Base-by-base conservation (phyloP, 2,329 filamentous ascomycete genomes). In the Nigrospora oryzae region DNA sequence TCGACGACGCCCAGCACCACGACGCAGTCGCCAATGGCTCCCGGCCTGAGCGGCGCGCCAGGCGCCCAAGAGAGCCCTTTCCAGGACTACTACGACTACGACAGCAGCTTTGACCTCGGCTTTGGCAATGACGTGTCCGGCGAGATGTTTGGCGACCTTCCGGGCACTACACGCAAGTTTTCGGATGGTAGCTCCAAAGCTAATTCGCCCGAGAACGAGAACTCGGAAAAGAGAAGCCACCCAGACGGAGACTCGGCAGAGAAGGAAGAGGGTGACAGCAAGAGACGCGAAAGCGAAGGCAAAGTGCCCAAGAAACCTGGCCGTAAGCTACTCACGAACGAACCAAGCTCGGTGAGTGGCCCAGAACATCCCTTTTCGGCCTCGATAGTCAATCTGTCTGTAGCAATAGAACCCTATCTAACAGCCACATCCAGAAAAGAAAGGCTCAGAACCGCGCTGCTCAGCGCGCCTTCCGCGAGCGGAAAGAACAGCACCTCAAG, bases 371-470 rank as follows among this genome's bases (percentile, higher is more conserved):
- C 15, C 16, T 36, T 7, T 23, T 28, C 23, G 28, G 35, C 17
- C 17, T 31, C 7, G 36, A 38, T 23, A 23, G 17, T 36, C 33
- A 12, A 13, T 35, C 33, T 41, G 32, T 41, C 39, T 33, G 34
- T 41, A 41, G 39, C 23, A 28, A 28, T 28, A 44, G 14, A 16
- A 44, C 30, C 31, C 16, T 44, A 23, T 51, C 60, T 63, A 55
- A 63, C 53, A 47, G 39, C 32, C 36, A 34, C 11, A 32, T 51
- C 39, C 57, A 95, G 37, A 95, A 95, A 69, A 81, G 93, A 53
- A 94, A 96, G 71, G 86, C 88, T 1, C 93, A 97, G 68, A 97
- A 97, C 64, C 80, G 93, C 49, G 86, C 88, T 38, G 91, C 91
- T 4, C 91, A 97, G 68, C 75, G 91, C 46, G 88, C 86, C 1